Conservation (phyloP, 331 rosid genomes). For the Telfairia occidentalis region DNA sequence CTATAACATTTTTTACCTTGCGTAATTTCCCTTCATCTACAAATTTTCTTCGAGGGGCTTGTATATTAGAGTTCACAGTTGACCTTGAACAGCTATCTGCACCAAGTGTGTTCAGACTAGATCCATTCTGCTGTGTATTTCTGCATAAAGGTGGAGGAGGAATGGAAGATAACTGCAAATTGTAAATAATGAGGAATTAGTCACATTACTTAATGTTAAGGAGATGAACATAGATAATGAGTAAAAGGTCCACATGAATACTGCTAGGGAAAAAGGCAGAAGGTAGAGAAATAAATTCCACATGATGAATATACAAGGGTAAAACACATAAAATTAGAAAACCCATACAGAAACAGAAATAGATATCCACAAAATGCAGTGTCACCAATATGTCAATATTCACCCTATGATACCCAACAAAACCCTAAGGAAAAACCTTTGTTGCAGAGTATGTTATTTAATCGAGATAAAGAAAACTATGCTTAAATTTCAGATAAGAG, state of each 20-base stretch:
- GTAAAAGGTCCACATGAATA: not conserved
- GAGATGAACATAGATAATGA: not conserved
- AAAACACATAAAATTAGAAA: not conserved
- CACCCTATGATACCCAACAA: not conserved
- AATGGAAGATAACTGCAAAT: slow-evolving; percentile 67
- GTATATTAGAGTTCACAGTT: slow-evolving; percentile 69
- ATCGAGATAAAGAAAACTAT: not conserved
- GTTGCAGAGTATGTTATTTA: not conserved
- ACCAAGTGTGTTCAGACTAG: slow-evolving; percentile 36
- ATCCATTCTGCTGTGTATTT: slow-evolving; percentile 63
- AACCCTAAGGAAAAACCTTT: not conserved
- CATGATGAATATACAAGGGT: not conserved
- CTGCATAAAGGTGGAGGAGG: slow-evolving; percentile 90
- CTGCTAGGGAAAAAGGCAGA: not conserved
- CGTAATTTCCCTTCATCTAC: slow-evolving; percentile 96
- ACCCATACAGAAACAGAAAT: not conserved
- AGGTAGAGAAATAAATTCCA: not conserved
- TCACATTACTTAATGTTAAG: not conserved
- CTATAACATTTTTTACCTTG: slow-evolving; percentile 39
- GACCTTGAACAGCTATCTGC: slow-evolving; percentile 76
- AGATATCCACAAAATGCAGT: not conserved
- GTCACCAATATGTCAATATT: not conserved
- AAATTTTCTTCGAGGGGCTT: slow-evolving; percentile 90
- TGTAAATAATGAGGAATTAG: slow-evolving; percentile 15
- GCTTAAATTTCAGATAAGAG: not conserved